Evolutionary conservation across 345 rosid species (phyloP), one percentile per base, ranked within the genome.

Genomic region (Gossypium longicalyx): DNA sequence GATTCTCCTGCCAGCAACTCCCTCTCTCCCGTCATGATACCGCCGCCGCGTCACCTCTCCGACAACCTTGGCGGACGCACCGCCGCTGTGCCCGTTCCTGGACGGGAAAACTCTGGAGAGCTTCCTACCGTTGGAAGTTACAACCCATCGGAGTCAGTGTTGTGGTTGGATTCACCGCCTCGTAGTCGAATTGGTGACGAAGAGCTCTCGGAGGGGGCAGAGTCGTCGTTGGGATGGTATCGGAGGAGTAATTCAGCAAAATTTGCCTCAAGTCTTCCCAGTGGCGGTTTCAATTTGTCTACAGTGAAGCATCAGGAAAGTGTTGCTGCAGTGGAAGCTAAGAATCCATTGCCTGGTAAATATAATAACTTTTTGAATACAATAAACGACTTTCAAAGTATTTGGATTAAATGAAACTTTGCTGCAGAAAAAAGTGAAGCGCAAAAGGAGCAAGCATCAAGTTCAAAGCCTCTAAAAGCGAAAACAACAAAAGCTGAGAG

Each of bases 211-310:
- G 92, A 88, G 79, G 93, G 83, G 44, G 77, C 89, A 15, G 83
- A 47, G 19, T 81, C 77, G 22, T 34, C 88, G 56, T 12, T 87
- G 72, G 87, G 80, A 48, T 89, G 87, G 82, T 84, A 80, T 53
- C 84, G 86, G 41, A 60, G 90, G 76, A 86, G 84, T 58, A 82
- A 85, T 79, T 89, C 92, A 9, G 79, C 80, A 16, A 91, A 91
- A 49, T 70, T 87, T 47, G 87, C 92, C 0, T 80, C 93, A 17
- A 93, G 96, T 69, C 85, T 91, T 34, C 97, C 98, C 0, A 75
- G 87, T 47, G 93, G 98, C 11, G 88, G 89, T 2, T 90, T 93
- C 38, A 87, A 92, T 79, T 87, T 94, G 85, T 87, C 93, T 25
- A 51, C 89, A 23, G 22, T 82, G 12, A 81, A 66, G 56, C 80